Base-by-base conservation (phyloP, 1,284 basidiomycete species). In the Heterobasidion annosum region DNA sequence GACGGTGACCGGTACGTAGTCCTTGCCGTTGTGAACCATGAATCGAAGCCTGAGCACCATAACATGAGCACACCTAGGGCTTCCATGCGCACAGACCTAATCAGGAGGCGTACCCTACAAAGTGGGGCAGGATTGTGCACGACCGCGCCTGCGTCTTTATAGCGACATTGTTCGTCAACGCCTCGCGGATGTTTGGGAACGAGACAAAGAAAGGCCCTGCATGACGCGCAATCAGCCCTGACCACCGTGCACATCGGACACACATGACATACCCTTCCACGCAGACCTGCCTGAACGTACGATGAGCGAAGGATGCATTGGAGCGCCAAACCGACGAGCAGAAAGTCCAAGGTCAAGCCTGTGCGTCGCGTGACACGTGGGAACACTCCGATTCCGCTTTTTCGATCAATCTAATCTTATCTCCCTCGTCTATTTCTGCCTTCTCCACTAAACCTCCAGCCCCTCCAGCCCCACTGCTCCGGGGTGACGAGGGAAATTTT, bases 51-150 rank as follows among this genome's bases (percentile, higher is more conserved):
- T 91, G 62, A 2, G 32, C 25, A 12, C 40, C 37, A 44, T 25
- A 16, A 8, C 13, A 25, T 8, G 2, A 32, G 15, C 25, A 50
- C 32, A 37, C 1, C 16, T 9, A 48, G 15, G 10, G n/a, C 35
- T 15, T 18, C 7, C 13, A 15, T 4, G 3, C 3, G 16, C 12
- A 18, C 3, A 19, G 32, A 45, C 18, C 32, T n/a, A 19, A 37
- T 58, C 4, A 63, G 25, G 25, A 25, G 25, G 25, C 82, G 53
- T 61, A 91, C 91, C 94, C 94, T 50, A 97, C 91, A 64, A 95
- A 97, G 64, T 92, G 94, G 1, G 96, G 96, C 8, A 99, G 76
- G 65, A 99, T 91, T 6, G 95, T 98, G 65, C 93, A 98, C 45
- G 90, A 77, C 56, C 96, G 77, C 7, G 93, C 92, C 62, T 94